These are phyloP conservation scores for Zygoascus hellenicus DNA, from an alignment of 1,139 yeast species.

Conservation along the genomic window DNA sequence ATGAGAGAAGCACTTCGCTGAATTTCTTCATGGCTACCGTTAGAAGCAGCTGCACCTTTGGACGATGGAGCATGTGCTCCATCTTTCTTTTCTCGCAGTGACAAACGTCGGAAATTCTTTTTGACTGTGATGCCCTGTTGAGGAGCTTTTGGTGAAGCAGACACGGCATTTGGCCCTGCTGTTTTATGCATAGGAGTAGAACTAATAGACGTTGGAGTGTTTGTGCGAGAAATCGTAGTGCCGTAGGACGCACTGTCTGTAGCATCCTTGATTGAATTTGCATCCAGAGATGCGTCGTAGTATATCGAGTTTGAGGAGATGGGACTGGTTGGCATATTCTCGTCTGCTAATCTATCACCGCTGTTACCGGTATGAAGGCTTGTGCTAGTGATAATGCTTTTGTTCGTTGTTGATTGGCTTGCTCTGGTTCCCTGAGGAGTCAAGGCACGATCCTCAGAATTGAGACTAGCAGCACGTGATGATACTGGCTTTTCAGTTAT, in stretches of 20 bases:
- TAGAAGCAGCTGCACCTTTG: not conserved
- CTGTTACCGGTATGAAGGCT: not conserved
- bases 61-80: not conserved
- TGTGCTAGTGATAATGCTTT: no score
- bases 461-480: not conserved
- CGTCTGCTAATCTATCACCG: not conserved
- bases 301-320: not conserved
- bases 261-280: no score
- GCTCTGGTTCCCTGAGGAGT: not conserved
- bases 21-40: conserved; percentile 7
- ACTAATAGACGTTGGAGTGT: conserved; percentile 1
- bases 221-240: not conserved
- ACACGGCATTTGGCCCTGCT: not conserved
- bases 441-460: not conserved
- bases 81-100: conserved; percentile 6
- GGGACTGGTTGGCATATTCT: not conserved
- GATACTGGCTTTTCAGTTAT: not conserved
- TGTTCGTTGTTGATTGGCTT: not conserved
- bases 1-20: conserved; percentile 27
- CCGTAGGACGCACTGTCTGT: no score
- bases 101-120: conserved; percentile 8
- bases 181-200: not conserved
- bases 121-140: conserved; percentile 5
- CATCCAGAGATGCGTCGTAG: not conserved
- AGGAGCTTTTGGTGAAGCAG: conserved; percentile 3